Evolutionary conservation across 345 rosid genomes (phyloP).

Genomic region (Limnanthes douglasii): DNA sequence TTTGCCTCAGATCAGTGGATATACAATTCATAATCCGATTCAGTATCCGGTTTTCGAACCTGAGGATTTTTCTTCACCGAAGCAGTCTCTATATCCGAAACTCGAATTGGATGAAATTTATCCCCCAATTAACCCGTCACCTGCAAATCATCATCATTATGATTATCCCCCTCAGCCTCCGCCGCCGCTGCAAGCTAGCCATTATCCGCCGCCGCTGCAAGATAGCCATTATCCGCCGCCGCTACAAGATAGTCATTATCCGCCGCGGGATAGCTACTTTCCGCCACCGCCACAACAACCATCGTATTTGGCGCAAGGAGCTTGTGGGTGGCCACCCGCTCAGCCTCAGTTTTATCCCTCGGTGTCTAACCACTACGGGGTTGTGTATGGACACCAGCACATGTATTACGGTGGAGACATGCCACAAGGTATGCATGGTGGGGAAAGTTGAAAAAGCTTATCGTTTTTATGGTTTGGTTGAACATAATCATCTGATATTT

Average conservation of each 20-base stretch:
- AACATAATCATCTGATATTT: too few species aligned
- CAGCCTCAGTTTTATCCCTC: neutral
- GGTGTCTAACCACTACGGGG: neutral
- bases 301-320: neutral
- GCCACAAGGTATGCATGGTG: conserved; percentile 2
- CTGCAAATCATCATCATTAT: too few species aligned
- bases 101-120: too few species aligned
- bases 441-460: too few species aligned
- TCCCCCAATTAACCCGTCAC: too few species aligned
- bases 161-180: neutral
- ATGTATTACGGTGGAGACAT: neutral
- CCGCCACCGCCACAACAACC: neutral
- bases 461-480: too few species aligned
- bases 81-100: too few species aligned
- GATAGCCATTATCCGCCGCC: neutral
- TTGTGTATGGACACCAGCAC: neutral
- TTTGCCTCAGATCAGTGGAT: conserved; percentile 4
- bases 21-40: too few species aligned
- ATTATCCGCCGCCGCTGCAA: neutral
- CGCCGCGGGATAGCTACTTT: neutral
- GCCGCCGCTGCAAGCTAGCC: neutral
- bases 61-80: too few species aligned
- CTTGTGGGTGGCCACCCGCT: neutral
- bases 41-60: too few species aligned
- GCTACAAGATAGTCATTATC: neutral